Conservation (phyloP, 164 flowering plant species). For the Litsea cubeba region DNA sequence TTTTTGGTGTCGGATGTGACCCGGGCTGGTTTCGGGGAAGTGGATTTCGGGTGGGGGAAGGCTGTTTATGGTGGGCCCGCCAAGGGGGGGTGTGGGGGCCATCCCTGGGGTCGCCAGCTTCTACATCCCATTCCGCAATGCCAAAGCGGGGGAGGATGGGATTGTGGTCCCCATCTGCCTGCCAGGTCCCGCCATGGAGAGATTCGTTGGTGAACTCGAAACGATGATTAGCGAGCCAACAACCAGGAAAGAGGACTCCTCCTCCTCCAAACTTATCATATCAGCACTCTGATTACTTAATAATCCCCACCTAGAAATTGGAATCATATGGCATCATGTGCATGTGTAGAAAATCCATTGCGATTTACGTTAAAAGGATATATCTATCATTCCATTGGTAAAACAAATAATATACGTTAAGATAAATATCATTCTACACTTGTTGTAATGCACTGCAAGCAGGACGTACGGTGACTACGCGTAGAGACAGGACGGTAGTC, state of each 20-base stretch:
- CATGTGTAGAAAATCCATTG: too few species aligned
- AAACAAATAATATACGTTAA: too few species aligned
- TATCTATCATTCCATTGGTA: too few species aligned
- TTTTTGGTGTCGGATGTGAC: conserved; percentile 45
- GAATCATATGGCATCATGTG: too few species aligned
- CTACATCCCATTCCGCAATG: conserved; percentile 25
- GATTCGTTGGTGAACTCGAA: conserved; percentile 34
- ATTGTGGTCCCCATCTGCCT: conserved; percentile 46
- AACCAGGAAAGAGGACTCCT: too few species aligned
- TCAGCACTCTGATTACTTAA: conserved; percentile 2
- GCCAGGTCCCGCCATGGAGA: conserved; percentile 49
- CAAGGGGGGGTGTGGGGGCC: conserved; percentile 38
- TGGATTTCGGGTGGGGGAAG: conserved; percentile 65
- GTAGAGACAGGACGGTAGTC: too few species aligned
- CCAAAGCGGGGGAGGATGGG: conserved; percentile 23
- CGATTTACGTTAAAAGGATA: too few species aligned
- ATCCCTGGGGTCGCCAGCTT: conserved; percentile 39
- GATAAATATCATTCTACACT: too few species aligned
- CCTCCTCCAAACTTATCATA: not conserved
- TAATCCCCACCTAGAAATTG: not conserved
- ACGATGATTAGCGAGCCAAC: not conserved
- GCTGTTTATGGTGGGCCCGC: conserved; percentile 46
- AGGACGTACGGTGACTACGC: too few species aligned
- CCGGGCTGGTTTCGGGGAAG: conserved; percentile 34
- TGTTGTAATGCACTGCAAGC: too few species aligned